phyloP scores from a whole-genome alignment of 441 rosid species.

The Aleurites moluccanus region DNA sequence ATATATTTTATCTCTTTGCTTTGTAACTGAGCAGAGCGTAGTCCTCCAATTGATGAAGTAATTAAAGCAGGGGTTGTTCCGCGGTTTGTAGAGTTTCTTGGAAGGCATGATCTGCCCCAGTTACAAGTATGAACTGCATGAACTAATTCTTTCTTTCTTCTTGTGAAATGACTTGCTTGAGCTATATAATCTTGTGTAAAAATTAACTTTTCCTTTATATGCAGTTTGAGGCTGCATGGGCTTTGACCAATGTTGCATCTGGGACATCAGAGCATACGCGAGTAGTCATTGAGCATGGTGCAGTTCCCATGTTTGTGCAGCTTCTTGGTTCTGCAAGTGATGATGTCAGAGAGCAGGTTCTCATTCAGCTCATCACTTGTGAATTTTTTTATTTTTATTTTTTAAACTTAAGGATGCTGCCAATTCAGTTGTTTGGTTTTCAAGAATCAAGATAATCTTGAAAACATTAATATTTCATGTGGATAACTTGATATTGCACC shows the following conservation, averaged over 20 bases:
- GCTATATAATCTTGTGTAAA: not conserved
- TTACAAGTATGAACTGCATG: slow-evolving; percentile 52
- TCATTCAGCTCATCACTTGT: slow-evolving; percentile 11
- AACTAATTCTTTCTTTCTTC: slow-evolving; percentile 12
- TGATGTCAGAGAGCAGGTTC: slow-evolving; percentile 82
- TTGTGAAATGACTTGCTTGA: not conserved
- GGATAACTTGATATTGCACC: not conserved
- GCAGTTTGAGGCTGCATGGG: slow-evolving; percentile 81
- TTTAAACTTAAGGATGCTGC: not conserved
- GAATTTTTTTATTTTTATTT: not conserved
- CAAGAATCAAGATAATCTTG: not conserved
- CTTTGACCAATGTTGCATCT: slow-evolving; percentile 65
- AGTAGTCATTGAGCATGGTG: slow-evolving; percentile 69
- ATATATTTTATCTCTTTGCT: slow-evolving; percentile 19
- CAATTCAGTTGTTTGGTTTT: no score
- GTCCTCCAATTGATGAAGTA: slow-evolving; percentile 80
- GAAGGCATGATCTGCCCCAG: slow-evolving; percentile 55
- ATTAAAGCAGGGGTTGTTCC: slow-evolving; percentile 73
- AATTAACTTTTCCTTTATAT: slow-evolving; percentile 18
- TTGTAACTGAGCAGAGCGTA: slow-evolving; percentile 50
- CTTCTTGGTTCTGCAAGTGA: slow-evolving; percentile 74
- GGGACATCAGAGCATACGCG: slow-evolving; percentile 74
- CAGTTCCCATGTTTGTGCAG: slow-evolving; percentile 70
- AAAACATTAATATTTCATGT: not conserved
- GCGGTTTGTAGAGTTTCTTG: slow-evolving; percentile 73